Percentiles rank a stretch among this genome's conserved stretches.
phyloP scores from a whole-genome alignment of 768 basidiomycete genomes.

The Rhodotorula diobovata region DNA sequence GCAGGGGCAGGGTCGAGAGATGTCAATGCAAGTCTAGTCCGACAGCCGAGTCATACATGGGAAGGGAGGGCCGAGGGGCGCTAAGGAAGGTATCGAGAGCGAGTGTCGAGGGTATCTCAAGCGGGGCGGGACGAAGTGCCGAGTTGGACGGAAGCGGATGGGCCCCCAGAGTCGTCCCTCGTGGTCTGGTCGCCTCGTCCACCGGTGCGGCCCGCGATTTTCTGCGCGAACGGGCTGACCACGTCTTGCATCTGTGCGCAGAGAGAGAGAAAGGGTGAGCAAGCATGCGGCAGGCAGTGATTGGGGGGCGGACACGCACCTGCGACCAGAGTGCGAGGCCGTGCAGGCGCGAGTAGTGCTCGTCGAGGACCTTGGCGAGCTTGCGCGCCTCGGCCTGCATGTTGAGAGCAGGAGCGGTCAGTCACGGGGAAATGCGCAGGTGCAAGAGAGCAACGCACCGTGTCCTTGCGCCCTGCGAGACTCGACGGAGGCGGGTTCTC shows the following conservation, averaged over 20 bases:
- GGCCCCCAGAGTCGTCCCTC: no score
- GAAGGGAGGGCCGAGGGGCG: not conserved
- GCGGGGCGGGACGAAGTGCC: not conserved
- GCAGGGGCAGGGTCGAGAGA: not conserved
- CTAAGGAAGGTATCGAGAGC: not conserved
- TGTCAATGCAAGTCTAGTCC: not conserved
- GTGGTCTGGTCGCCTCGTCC: not conserved
- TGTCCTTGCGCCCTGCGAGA: constrained; percentile 83
- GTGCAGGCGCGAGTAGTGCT: constrained; percentile 30
- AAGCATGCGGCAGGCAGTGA: no score
- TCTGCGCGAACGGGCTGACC: not conserved
- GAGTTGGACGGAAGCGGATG: not conserved
- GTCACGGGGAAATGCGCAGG: not conserved
- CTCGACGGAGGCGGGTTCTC: constrained; percentile 88
- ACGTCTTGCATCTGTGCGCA: constrained; percentile 18
- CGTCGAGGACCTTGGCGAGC: constrained; percentile 34
- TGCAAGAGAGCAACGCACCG: constrained; percentile 45
- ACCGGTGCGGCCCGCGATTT: not conserved
- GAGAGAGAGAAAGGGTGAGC: not conserved
- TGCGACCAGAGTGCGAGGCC: constrained; percentile 32
- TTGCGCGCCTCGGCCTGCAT: constrained; percentile 21
- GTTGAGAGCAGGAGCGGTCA: not conserved
- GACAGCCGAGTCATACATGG: not conserved
- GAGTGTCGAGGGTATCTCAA: not conserved
- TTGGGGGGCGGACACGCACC: not conserved